Evolutionary conservation across 2,329 filamentous ascomycete genomes (phyloP).

Genomic region (Colletotrichum sp.): DNA sequence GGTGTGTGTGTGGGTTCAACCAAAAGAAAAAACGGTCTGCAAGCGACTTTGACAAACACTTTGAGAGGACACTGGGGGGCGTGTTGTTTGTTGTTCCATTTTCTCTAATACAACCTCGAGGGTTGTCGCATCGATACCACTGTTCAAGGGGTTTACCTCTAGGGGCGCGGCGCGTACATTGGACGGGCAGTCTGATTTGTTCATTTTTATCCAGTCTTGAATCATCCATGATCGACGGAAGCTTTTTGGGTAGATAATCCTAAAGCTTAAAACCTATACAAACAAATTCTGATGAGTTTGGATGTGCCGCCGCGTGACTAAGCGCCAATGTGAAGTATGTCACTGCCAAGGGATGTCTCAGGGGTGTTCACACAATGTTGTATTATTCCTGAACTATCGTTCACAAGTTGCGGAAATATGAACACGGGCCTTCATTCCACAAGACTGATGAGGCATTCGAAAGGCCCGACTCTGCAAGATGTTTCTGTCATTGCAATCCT

Average conservation of each 20-base stretch:
- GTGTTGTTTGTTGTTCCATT: neutral
- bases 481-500: neutral
- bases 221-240: neutral
- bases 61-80: neutral
- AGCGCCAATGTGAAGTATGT: neutral
- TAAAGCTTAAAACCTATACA: conserved; percentile 12
- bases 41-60: neutral
- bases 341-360: neutral
- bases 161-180: neutral
- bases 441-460: neutral
- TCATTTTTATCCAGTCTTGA: neutral
- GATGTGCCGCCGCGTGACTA: neutral
- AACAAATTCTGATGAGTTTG: neutral
- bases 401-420: neutral
- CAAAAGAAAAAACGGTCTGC: neutral
- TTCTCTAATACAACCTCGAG: neutral
- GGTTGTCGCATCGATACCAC: conserved; percentile 15
- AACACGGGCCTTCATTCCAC: neutral
- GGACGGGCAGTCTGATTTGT: neutral
- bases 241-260: conserved; percentile 7
- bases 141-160: neutral
- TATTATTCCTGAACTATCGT: conserved; percentile 12
- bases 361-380: neutral
- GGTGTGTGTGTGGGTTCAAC: neutral
- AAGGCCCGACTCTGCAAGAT: neutral